Percentiles rank a stretch among this genome's conserved stretches.
phyloP scores from a whole-genome alignment of 225 moss, liverwort and hornwort species.

The Antitrichia curtipendula region DNA sequence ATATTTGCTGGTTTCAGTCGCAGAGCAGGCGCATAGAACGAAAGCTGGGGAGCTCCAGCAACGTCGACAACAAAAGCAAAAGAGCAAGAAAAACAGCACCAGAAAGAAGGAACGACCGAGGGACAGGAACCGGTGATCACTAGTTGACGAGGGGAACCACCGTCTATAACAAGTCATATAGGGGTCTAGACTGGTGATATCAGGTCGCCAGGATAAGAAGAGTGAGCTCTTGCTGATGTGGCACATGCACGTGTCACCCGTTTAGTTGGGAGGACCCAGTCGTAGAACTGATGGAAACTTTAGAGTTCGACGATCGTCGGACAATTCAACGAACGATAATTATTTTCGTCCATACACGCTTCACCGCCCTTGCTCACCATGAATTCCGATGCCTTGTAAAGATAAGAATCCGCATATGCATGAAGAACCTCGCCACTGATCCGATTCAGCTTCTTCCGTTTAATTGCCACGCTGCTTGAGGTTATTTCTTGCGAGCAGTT shows the following conservation, averaged over 20 bases:
- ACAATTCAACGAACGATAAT: neutral
- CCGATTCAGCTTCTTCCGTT: neutral
- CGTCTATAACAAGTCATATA: neutral
- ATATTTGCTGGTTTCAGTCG: neutral
- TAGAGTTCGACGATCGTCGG: neutral
- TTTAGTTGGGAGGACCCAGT: neutral
- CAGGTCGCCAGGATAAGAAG: neutral
- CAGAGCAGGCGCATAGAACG: neutral
- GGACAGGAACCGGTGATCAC: neutral
- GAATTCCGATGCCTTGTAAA: too few relatives aligned
- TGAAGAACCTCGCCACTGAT: neutral
- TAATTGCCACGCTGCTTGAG: neutral
- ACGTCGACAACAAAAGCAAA: neutral
- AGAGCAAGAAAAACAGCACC: neutral
- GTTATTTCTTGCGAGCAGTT: neutral
- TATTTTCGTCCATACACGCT: neutral
- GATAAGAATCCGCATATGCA: neutral
- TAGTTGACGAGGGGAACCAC: neutral
- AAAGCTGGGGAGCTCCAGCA: neutral
- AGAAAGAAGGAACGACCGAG: neutral
- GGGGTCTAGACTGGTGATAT: neutral
- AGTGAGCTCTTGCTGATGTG: neutral
- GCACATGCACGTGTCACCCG: neutral
- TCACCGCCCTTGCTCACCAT: neutral
- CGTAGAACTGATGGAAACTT: too few relatives aligned